These are phyloP conservation scores for Penicillium alfredii DNA, from an alignment of 495 filamentous ascomycete genomes.

Conservation along the genomic window DNA sequence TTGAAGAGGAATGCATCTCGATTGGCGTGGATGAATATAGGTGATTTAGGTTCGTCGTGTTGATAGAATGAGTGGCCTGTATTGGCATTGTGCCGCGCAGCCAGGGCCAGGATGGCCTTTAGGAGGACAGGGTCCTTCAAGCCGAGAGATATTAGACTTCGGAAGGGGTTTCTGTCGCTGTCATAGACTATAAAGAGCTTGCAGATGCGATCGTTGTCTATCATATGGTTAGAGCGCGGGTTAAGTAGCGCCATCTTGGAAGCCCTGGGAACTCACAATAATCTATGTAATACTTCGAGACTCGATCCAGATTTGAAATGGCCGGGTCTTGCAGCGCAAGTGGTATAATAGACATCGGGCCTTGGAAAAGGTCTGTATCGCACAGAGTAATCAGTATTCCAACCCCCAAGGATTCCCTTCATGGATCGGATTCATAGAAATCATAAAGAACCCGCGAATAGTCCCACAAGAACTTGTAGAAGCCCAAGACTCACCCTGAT, in stretches of 20 bases:
- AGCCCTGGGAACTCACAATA: constrained; percentile 35
- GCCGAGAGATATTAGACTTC: constrained; percentile 45
- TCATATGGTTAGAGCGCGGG: not conserved
- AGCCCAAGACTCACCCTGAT: too few species aligned
- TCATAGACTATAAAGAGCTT: constrained; percentile 52
- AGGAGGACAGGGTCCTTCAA: constrained; percentile 42
- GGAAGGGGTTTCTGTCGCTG: constrained; percentile 48
- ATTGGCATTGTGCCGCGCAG: constrained; percentile 49
- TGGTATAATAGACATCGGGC: constrained; percentile 3
- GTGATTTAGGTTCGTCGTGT: constrained; percentile 5
- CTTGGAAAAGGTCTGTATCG: not conserved
- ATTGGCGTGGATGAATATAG: constrained; percentile 18
- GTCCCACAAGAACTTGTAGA: too few species aligned
- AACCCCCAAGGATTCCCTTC: too few species aligned
- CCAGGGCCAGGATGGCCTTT: constrained; percentile 47
- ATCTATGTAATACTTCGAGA: constrained; percentile 42
- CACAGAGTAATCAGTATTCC: constrained; percentile 1
- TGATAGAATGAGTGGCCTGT: constrained; percentile 23
- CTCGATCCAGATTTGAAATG: constrained; percentile 24
- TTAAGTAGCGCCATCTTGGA: not conserved
- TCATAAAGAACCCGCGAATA: too few species aligned
- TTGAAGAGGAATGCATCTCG: constrained; percentile 47
- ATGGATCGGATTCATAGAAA: too few species aligned
- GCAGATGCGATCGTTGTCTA: constrained; percentile 49
- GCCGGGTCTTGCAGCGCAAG: constrained; percentile 32